phyloP scores from a whole-genome alignment of 2,329 filamentous ascomycete genomes.

The Endocalyx cinctus region DNA sequence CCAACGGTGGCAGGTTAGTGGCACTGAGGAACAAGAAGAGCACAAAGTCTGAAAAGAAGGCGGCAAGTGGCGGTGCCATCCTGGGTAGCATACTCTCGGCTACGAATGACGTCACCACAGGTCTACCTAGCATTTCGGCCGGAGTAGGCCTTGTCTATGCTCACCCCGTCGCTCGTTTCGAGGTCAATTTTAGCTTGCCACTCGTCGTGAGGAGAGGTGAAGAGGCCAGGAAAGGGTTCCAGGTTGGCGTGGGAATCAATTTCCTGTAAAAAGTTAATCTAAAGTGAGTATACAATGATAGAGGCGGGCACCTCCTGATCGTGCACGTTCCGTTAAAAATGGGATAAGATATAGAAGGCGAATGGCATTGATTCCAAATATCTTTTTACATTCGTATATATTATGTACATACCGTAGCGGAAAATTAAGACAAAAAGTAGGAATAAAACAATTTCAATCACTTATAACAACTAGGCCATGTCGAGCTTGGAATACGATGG shows the following conservation, averaged over 20 bases:
- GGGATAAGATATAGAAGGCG: too few relatives aligned
- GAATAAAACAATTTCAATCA: too few relatives aligned
- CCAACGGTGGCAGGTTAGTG: slow-evolving; percentile 83
- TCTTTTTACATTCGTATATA: too few relatives aligned
- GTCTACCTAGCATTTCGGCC: slow-evolving; percentile 78
- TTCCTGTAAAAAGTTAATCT: slow-evolving; percentile 62
- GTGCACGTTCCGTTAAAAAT: too few relatives aligned
- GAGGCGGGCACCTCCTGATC: too few relatives aligned
- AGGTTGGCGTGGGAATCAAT: slow-evolving; percentile 94
- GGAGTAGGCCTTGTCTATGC: slow-evolving; percentile 92
- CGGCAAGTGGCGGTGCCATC: slow-evolving; percentile 41
- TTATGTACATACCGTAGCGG: too few relatives aligned
- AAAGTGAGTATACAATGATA: too few relatives aligned
- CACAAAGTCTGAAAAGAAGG: slow-evolving; percentile 27
- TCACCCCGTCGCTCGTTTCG: slow-evolving; percentile 87
- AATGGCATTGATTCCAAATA: too few relatives aligned
- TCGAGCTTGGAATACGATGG: too few relatives aligned
- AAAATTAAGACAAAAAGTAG: too few relatives aligned
- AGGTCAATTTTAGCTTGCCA: slow-evolving; percentile 91
- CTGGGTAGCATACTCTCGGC: slow-evolving; percentile 54
- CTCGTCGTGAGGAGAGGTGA: slow-evolving; percentile 78
- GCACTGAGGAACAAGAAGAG: slow-evolving; percentile 61
- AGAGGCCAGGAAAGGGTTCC: slow-evolving; percentile 82
- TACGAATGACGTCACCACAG: slow-evolving; percentile 65
- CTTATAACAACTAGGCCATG: too few relatives aligned